Percentiles rank a stretch among this genome's conserved stretches.
These are phyloP conservation scores for Pisolithus tinctorius DNA, from an alignment of 768 basidiomycete species.

Conservation along the genomic window DNA sequence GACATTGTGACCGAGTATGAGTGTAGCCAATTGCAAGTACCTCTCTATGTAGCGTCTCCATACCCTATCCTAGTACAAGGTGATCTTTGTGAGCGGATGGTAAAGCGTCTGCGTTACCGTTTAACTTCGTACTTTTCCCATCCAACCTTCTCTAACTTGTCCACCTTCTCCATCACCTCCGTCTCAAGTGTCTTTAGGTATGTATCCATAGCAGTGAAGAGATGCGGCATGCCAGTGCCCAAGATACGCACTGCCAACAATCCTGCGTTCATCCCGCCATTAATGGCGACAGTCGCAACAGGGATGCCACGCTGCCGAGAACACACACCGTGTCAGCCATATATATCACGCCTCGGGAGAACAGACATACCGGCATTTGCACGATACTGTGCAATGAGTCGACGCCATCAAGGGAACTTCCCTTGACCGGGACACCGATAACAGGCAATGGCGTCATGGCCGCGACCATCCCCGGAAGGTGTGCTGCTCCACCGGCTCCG, in stretches of 20 bases:
- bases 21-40: too few species aligned
- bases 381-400: constrained; percentile 97
- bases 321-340: not conserved
- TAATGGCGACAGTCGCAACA: constrained; percentile 95
- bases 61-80: too few species aligned
- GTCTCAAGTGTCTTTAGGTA: constrained; percentile 65
- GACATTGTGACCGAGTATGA: too few species aligned
- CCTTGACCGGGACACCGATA: constrained; percentile 95
- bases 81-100: too few species aligned
- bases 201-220: constrained; percentile 60
- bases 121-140: constrained; percentile 77
- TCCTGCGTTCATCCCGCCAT: constrained; percentile 91
- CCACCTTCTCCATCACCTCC: constrained; percentile 76
- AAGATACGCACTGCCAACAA: constrained; percentile 90
- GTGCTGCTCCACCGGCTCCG: constrained; percentile 97
- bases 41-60: too few species aligned
- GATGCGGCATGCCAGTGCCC: constrained; percentile 59
- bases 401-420: constrained; percentile 87
- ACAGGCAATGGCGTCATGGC: constrained; percentile 90
- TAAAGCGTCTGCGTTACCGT: constrained; percentile 7
- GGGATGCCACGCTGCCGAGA: constrained; percentile 82
- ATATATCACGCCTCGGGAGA: not conserved
- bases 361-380: constrained; percentile 86
- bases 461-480: constrained; percentile 97
- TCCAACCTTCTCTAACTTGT: constrained; percentile 68